Percentiles rank a stretch among this genome's conserved stretches.
phyloP scores from a whole-genome alignment of 106 monocot genomes.

The Dioscorea alata region DNA sequence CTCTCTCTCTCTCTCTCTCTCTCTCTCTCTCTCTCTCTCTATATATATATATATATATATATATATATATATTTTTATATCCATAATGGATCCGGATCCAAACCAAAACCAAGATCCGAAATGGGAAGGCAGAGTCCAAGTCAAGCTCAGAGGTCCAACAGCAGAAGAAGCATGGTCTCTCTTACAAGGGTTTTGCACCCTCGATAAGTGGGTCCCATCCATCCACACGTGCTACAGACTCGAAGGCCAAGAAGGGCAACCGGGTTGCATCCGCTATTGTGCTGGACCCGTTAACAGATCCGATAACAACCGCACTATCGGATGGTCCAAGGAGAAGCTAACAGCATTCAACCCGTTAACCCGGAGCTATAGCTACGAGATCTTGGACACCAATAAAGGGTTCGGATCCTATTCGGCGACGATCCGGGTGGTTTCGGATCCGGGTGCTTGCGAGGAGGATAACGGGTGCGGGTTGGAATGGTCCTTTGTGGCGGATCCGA shows the following conservation, averaged over 20 bases:
- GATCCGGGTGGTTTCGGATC: conserved; percentile 12
- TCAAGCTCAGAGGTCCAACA: background rate
- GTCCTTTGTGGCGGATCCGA: conserved; percentile 21
- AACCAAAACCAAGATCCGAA: background rate
- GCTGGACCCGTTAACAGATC: conserved; percentile 9
- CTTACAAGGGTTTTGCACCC: conserved; percentile 7
- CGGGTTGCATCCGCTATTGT: conserved; percentile 16
- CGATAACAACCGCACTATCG: background rate
- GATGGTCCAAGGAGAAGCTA: conserved; percentile 31
- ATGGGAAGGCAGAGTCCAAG: conserved; percentile 3
- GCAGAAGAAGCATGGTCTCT: conserved; percentile 9
- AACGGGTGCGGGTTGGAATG: conserved; percentile 23
- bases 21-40: no score
- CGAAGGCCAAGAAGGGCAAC: background rate
- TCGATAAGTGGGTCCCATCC: conserved; percentile 3
- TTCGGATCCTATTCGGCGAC: conserved; percentile 13
- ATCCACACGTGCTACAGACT: background rate
- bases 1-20: no score
- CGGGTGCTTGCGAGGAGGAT: background rate
- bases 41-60: no score
- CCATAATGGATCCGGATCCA: no score
- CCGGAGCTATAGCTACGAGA: conserved; percentile 20
- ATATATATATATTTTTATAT: no score
- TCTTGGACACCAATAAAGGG: conserved; percentile 24
- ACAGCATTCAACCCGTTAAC: conserved; percentile 3